Base-by-base conservation (phyloP, 1,284 basidiomycete genomes). In the Sanghuangporus baumii region DNA sequence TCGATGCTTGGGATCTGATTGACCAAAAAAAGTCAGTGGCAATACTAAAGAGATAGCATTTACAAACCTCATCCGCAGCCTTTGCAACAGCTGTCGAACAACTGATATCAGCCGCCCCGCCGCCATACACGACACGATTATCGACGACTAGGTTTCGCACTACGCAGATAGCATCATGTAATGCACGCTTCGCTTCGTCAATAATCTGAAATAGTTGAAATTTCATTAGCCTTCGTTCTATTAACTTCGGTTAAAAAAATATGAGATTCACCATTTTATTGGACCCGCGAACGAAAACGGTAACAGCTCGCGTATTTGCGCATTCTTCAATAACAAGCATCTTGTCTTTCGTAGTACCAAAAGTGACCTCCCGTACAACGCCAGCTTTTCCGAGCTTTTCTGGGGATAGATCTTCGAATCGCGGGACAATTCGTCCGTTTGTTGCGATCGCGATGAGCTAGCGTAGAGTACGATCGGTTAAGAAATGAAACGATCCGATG, bases 251-350 rank as follows among this genome's bases (percentile, higher is more conserved):
- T 31, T 57, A 55, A 59, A 55, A 14, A 34, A 58, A 47, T 43
- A 57, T 50, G 26, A 50, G 65, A 20, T 80, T 54, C 67, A 94
- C 94, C 96, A 99, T 99, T 80, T 99, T 99, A 80, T 99, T 99
- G 72, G 91, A 94, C 41, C 97, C 96, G 47, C 96, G 86, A 8
- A 99, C 94, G 72, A 99, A 99, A 69, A 99, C 89, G 7, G 96
- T 99, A 47, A 98, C 96, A 26, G 97, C 96, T 59, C 95, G 87
- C 12, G 92, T 87, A 77, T 99, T 99, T 59, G 96, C 96, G 71
- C 96, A 98, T 72, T 99, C 94, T 75, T 99, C 96, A 70, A 99
- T 96, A 67, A 99, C 91, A 64, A 99, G 84, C 97, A 99, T 99
- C 81, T 97, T 97, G 76, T 99, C 96, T 67, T 93, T 85, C 14